Conservation (phyloP, 2,329 filamentous ascomycete genomes). For the Sclerotinia nivalis region DNA sequence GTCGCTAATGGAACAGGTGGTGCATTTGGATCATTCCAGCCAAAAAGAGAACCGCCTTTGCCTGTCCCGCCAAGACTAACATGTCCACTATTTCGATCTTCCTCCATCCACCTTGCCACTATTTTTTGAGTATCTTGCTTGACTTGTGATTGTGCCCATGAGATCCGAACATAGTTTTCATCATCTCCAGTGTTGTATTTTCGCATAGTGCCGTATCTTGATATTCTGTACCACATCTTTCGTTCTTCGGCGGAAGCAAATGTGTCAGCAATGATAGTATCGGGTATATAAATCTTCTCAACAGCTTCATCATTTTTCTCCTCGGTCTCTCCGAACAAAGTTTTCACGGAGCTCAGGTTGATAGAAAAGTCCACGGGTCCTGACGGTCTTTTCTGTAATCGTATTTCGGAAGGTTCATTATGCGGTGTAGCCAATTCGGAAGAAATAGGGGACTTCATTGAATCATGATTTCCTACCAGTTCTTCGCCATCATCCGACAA, state of each 20-base stretch:
- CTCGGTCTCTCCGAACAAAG: constrained; percentile 36
- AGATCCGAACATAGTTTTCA: constrained; percentile 59
- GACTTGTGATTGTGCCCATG: constrained; percentile 57
- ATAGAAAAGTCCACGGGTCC: constrained; percentile 34
- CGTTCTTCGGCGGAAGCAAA: constrained; percentile 59
- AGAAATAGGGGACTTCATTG: background rate
- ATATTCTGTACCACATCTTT: constrained; percentile 65
- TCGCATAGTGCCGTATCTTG: constrained; percentile 58
- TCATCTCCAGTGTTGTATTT: constrained; percentile 59
- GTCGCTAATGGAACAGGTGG: constrained; percentile 51
- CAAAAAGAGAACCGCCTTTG: constrained; percentile 56
- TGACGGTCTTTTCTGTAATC: constrained; percentile 19
- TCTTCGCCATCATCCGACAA: constrained; percentile 31
- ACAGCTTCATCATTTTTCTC: constrained; percentile 26
- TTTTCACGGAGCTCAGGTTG: constrained; percentile 34
- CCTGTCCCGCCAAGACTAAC: constrained; percentile 49
- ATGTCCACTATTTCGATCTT: constrained; percentile 59
- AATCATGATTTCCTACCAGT: constrained; percentile 23
- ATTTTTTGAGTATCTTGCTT: constrained; percentile 57
- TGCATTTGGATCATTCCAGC: constrained; percentile 57
- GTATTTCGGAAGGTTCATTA: background rate
- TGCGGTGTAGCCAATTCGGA: background rate
- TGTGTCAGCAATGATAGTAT: constrained; percentile 46
- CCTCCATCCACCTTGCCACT: constrained; percentile 66
- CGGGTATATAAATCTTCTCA: constrained; percentile 37